A percentile compares a stretch with the other conserved stretches of the same genome.
Conservation (phyloP, 306 rosid species). For the Corylus americana region DNA sequence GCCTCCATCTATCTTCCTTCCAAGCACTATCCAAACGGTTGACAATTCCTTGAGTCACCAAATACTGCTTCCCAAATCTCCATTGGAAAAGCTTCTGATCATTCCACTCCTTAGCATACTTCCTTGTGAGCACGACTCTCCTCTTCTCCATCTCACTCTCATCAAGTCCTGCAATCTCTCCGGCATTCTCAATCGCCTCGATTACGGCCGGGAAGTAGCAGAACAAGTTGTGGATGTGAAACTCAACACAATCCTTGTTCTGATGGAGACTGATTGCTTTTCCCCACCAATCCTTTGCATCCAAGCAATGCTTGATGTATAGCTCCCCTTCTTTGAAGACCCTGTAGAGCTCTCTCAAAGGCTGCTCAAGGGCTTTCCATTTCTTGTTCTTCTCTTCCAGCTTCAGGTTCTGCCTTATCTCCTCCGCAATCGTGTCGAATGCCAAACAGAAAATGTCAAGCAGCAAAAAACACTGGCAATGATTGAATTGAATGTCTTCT, state of each 20-base stretch:
- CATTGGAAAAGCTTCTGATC: conserved; percentile 78
- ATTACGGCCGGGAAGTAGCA: conserved; percentile 72
- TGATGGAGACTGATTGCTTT: conserved; percentile 62
- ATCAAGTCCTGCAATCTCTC: conserved; percentile 67
- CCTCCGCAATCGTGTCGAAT: conserved; percentile 73
- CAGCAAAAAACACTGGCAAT: conserved; percentile 65
- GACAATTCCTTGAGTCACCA: conserved; percentile 65
- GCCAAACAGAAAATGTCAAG: conserved; percentile 62
- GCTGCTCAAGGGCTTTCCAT: conserved; percentile 86
- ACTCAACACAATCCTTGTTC: conserved; percentile 67
- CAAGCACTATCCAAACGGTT: conserved; percentile 56
- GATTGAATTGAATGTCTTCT: conserved; percentile 77
- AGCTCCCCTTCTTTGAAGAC: conserved; percentile 80
- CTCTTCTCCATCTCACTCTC: conserved; percentile 72
- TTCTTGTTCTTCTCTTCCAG: conserved; percentile 70
- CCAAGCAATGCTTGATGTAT: conserved; percentile 71
- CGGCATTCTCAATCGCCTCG: conserved; percentile 80
- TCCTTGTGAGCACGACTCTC: conserved; percentile 50
- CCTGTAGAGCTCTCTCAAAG: conserved; percentile 67
- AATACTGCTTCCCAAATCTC: conserved; percentile 91
- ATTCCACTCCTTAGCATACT: conserved; percentile 79
- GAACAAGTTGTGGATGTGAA: conserved; percentile 77
- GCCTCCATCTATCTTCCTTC: conserved; percentile 81
- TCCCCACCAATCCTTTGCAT: conserved; percentile 74
- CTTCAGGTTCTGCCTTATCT: conserved; percentile 67